Evolutionary conservation across 768 basidiomycete genomes (phyloP).

Genomic region (Basidioascus undulatus): DNA sequence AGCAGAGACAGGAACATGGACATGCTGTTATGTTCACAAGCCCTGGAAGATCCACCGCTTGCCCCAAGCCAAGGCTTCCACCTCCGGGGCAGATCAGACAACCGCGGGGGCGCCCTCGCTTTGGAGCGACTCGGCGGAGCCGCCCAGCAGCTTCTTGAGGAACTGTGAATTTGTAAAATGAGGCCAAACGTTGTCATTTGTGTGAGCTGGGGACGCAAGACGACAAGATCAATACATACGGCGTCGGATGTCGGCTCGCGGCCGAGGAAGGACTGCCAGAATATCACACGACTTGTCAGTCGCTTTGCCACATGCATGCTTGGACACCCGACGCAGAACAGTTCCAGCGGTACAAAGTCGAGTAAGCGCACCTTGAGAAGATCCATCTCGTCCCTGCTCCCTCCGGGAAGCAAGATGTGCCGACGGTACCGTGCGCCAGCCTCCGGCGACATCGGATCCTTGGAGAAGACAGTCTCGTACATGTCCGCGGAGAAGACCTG

Average conservation of each 20-base stretch:
- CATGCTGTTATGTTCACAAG: too few species aligned
- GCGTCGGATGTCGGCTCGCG: conserved; percentile 49
- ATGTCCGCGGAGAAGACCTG: conserved; percentile 37
- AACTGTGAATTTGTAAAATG: too few species aligned
- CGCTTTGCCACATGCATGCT: too few species aligned
- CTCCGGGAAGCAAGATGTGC: conserved; percentile 48
- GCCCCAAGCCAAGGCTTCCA: too few species aligned
- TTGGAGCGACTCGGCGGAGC: too few species aligned
- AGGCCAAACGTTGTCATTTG: too few species aligned
- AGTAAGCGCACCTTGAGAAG: conserved; percentile 47
- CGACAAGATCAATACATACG: conserved; percentile 42
- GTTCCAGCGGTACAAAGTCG: not conserved
- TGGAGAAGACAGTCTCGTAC: conserved; percentile 54
- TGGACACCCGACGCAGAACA: not conserved
- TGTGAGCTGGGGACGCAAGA: conserved; percentile 12
- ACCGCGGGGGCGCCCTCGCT: too few species aligned
- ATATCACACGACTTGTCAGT: not conserved
- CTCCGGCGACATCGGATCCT: conserved; percentile 43
- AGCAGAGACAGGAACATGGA: too few species aligned
- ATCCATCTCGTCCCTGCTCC: conserved; percentile 53
- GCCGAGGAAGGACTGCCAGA: conserved; percentile 44
- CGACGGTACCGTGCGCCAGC: conserved; percentile 42
- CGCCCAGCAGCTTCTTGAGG: too few species aligned
- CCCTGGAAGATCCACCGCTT: too few species aligned
- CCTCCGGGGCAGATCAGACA: too few species aligned